Evolutionary conservation across 1,139 yeast genomes (phyloP).

Genomic region (Geotrichum restrictum): DNA sequence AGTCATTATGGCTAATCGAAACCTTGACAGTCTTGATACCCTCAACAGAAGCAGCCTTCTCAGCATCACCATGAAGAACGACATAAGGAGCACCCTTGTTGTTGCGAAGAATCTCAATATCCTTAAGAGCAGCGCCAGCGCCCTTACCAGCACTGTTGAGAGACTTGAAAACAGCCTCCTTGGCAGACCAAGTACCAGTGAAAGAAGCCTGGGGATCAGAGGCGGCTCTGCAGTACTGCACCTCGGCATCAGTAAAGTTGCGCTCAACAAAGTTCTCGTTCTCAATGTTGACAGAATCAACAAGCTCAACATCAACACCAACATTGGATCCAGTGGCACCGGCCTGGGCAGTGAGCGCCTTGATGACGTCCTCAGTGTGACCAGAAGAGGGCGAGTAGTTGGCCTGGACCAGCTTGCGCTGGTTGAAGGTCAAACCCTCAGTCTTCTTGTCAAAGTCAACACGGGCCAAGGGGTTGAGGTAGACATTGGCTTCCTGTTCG

Average conservation of each 20-base stretch:
- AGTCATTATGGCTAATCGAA: slow-evolving; percentile 92
- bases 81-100: slow-evolving; percentile 81
- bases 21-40: slow-evolving; percentile 74
- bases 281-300: slow-evolving; percentile 71
- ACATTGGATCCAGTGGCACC: slow-evolving; percentile 62
- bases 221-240: slow-evolving; percentile 59
- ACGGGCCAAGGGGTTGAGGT: slow-evolving; percentile 94
- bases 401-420: slow-evolving; percentile 38
- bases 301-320: slow-evolving; percentile 95
- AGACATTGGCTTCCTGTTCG: slow-evolving; percentile 81
- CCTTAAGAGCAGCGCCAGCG: slow-evolving; percentile 89
- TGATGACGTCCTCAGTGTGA: slow-evolving; percentile 44
- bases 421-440: slow-evolving; percentile 50
- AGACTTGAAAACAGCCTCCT: slow-evolving; percentile 97
- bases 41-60: slow-evolving; percentile 61
- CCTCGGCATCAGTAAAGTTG: slow-evolving; percentile 81
- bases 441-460: slow-evolving; percentile 52
- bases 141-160: slow-evolving; percentile 86
- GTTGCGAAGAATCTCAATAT: slow-evolving; percentile 80
- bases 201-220: slow-evolving; percentile 83
- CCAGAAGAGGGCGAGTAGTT: slow-evolving; percentile 36
- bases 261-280: slow-evolving; percentile 88
- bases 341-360: slow-evolving; percentile 44
- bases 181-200: slow-evolving; percentile 99
- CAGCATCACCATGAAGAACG: slow-evolving; percentile 68